Percentiles rank a stretch among this genome's conserved stretches.
Evolutionary conservation across 768 basidiomycete genomes (phyloP).

Genomic region (Hericium alpestre): DNA sequence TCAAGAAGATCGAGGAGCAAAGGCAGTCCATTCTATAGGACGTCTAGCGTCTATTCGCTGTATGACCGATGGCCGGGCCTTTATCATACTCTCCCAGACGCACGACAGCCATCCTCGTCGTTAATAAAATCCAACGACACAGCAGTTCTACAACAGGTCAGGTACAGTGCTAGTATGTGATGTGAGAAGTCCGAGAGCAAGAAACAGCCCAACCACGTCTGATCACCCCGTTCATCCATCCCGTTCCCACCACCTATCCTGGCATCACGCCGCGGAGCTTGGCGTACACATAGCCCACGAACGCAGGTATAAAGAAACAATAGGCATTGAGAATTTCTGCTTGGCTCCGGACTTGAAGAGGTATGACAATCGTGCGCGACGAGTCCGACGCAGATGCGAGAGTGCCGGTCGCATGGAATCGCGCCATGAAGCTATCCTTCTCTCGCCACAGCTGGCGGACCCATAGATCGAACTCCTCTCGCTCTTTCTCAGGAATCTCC

Average conservation of each 20-base stretch:
- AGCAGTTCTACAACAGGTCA: too few species aligned
- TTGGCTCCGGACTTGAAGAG: conserved; percentile 42
- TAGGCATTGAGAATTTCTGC: conserved; percentile 59
- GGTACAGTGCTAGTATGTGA: background rate
- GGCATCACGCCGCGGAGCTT: background rate
- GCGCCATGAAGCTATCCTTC: conserved; percentile 74
- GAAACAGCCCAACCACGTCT: background rate
- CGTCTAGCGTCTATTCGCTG: too few species aligned
- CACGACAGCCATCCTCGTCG: too few species aligned
- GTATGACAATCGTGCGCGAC: conserved; percentile 36
- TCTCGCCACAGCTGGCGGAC: conserved; percentile 68
- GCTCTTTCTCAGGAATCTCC: conserved; percentile 23
- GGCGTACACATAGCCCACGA: conserved; percentile 37
- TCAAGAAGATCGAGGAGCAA: conserved; percentile 45
- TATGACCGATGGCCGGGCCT: too few species aligned
- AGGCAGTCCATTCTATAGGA: background rate
- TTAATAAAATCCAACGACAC: too few species aligned
- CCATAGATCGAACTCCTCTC: conserved; percentile 68
- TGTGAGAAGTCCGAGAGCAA: background rate
- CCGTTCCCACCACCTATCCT: background rate
- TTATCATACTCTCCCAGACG: too few species aligned
- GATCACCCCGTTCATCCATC: background rate
- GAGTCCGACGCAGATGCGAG: conserved; percentile 25
- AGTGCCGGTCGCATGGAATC: conserved; percentile 44
- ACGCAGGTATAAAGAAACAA: conserved; percentile 56